Evolutionary conservation across 2,329 filamentous ascomycete genomes (phyloP).

Genomic region (Claviceps humidiphila): DNA sequence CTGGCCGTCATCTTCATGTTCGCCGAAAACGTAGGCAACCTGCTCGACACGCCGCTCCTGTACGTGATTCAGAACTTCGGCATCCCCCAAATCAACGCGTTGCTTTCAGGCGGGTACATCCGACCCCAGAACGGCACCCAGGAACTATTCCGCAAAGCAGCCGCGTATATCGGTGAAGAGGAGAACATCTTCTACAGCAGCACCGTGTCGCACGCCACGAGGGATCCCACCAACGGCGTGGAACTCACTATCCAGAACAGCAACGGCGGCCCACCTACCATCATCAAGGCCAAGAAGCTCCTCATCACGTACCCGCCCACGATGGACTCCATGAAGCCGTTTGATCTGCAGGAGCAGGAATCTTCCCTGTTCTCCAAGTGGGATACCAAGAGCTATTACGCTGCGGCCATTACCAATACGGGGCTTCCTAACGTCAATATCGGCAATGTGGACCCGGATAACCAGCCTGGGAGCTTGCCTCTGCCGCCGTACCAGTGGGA

Average conservation of each 20-base stretch:
- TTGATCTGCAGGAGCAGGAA: constrained; percentile 20
- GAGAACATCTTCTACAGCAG: constrained; percentile 13
- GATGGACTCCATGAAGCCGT: constrained; percentile 16
- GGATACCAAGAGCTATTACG: constrained; percentile 19
- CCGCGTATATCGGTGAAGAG: constrained; percentile 12
- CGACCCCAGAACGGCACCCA: constrained; percentile 4
- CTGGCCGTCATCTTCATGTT: constrained; percentile 22
- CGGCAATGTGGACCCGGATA: constrained; percentile 11
- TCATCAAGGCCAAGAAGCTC: constrained; percentile 20
- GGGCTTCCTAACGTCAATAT: constrained; percentile 12
- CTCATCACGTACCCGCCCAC: constrained; percentile 24
- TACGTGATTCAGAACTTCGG: constrained; percentile 25
- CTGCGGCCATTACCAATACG: constrained; percentile 17
- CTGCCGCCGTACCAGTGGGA: constrained; percentile 7
- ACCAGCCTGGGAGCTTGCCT: constrained; percentile 8
- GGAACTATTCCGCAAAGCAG: constrained; percentile 15
- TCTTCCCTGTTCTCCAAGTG: constrained; percentile 21
- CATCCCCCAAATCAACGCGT: constrained; percentile 1
- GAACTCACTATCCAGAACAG: constrained; percentile 15
- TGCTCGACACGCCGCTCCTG: constrained; percentile 23
- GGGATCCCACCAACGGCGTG: constrained; percentile 9
- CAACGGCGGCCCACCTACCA: constrained; percentile 11
- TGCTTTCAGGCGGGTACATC: constrained; percentile 5
- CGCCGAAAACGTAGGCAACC: constrained; percentile 25
- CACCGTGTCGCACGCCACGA: constrained; percentile 10